phyloP scores from a whole-genome alignment of 805 yeast genomes.

The Wickerhamomyces chaumierensis region DNA sequence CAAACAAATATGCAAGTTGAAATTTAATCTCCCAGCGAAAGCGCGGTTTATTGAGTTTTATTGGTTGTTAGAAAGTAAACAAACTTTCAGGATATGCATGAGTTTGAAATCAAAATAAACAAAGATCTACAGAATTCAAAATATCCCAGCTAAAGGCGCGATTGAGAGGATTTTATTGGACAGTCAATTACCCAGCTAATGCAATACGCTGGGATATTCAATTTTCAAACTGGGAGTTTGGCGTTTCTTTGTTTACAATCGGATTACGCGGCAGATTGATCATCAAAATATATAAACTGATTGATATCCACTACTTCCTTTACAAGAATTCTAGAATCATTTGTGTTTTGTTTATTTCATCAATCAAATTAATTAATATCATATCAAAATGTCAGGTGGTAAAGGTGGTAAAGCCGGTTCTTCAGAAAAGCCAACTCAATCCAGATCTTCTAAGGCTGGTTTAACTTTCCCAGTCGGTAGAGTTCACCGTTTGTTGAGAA shows the following conservation, averaged over 20 bases:
- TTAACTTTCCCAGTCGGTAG: constrained; percentile 99
- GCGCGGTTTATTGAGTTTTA: too few relatives aligned
- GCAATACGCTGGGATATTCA: too few relatives aligned
- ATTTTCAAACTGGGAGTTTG: not conserved
- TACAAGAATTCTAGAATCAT: too few relatives aligned
- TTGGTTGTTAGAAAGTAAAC: too few relatives aligned
- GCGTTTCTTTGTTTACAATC: not conserved
- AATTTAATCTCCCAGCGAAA: not conserved
- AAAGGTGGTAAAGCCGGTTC: constrained; percentile 89
- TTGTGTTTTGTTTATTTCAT: not conserved
- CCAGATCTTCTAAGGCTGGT: constrained; percentile 98
- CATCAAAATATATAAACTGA: too few relatives aligned
- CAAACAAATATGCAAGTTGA: too few relatives aligned
- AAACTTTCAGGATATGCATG: too few relatives aligned
- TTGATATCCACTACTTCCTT: too few relatives aligned
- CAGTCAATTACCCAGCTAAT: not conserved
- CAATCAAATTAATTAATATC: constrained; percentile 58
- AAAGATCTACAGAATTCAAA: too few relatives aligned
- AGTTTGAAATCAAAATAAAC: too few relatives aligned
- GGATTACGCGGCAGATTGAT: too few relatives aligned
- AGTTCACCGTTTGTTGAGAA: constrained; percentile 93
- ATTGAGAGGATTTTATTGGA: not conserved
- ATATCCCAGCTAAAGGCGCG: too few relatives aligned
- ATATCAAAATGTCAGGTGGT: constrained; percentile 49
- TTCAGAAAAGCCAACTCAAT: constrained; percentile 89